A percentile compares a stretch with the other conserved stretches of the same genome.
Conservation (phyloP, 345 rosid species). For the Xanthoceras sorbifolium region DNA sequence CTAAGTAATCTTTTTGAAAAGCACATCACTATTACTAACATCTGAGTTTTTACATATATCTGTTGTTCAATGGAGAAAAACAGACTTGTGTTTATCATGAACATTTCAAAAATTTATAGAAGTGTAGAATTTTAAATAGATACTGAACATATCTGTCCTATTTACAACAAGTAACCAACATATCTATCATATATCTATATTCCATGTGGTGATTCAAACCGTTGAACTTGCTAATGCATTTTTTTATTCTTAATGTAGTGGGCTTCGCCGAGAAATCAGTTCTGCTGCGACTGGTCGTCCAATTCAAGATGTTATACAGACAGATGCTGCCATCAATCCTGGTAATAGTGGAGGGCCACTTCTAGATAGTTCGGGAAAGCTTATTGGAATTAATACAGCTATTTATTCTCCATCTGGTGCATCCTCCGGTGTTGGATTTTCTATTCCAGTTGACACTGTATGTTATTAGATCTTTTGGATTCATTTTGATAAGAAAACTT, state of each 20-base stretch:
- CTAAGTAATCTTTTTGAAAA: background rate
- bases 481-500: slow-evolving; percentile 1
- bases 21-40: background rate
- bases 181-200: background rate
- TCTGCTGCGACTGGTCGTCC: slow-evolving; percentile 99
- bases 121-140: background rate
- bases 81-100: background rate
- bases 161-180: background rate
- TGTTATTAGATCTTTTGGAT: slow-evolving; percentile 35
- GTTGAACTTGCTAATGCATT: slow-evolving; percentile 17
- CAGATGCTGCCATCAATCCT: slow-evolving; percentile 98
- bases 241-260: slow-evolving; percentile 48
- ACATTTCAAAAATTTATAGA: background rate
- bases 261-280: slow-evolving; percentile 93
- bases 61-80: background rate
- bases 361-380: slow-evolving; percentile 87
- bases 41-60: background rate
- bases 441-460: slow-evolving; percentile 97
- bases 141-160: background rate
- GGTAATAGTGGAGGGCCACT: slow-evolving; percentile 99
- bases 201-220: background rate
- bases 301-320: slow-evolving; percentile 97
- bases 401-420: slow-evolving; percentile 99
- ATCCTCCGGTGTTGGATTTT: slow-evolving; percentile 97
- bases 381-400: slow-evolving; percentile 95